Evolutionary conservation across 441 rosid genomes (phyloP).

Genomic region (Bruguiera hainesii): DNA sequence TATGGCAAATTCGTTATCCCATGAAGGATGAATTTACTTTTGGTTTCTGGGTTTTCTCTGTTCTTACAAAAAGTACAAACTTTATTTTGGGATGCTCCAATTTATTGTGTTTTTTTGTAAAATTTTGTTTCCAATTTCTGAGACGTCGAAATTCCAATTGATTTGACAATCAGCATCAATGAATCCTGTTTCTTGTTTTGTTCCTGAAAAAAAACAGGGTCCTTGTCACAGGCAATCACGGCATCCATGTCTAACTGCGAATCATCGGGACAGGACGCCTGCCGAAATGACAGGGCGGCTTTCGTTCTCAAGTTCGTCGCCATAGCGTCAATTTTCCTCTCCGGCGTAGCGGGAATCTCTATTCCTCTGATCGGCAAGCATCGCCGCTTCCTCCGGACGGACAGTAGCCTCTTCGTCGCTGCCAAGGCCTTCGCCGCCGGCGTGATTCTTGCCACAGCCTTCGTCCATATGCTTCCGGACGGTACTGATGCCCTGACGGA

Average conservation of each 20-base stretch:
- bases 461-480: conserved; percentile 78
- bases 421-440: conserved; percentile 94
- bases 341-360: conserved; percentile 60
- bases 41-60: neutral
- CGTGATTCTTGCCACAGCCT: conserved; percentile 88
- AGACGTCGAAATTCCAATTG: neutral
- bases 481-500: conserved; percentile 56
- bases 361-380: conserved; percentile 64
- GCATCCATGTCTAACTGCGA: conserved; percentile 41
- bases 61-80: neutral
- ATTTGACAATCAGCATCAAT: neutral
- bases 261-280: conserved; percentile 40
- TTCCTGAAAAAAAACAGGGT: conserved; percentile 26
- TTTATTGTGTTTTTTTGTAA: no score
- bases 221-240: conserved; percentile 24
- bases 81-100: neutral
- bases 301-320: conserved; percentile 57
- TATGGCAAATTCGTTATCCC: neutral
- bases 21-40: neutral
- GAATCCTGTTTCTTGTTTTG: neutral
- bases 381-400: conserved; percentile 52
- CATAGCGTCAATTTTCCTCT: conserved; percentile 65
- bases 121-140: no score
- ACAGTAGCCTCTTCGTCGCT: conserved; percentile 57
- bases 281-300: conserved; percentile 58